Conservation (phyloP, 345 rosid species). For the Syzygium aromaticum region DNA sequence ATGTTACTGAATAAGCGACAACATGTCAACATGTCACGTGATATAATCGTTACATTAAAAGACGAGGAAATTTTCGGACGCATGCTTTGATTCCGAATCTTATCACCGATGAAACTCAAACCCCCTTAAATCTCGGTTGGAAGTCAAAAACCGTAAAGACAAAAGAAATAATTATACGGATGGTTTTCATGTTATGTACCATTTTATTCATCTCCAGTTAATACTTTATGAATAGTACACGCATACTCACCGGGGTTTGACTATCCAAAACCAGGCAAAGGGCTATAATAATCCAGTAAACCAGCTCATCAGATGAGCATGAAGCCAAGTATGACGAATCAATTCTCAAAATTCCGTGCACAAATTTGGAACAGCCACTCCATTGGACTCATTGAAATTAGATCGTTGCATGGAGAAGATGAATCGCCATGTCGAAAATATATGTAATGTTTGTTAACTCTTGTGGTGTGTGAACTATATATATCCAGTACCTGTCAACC, state of each 20-base stretch:
- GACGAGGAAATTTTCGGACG: no score
- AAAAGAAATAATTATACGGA: not conserved
- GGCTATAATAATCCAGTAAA: not conserved
- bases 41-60: no score
- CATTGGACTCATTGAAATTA: not conserved
- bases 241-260: not conserved
- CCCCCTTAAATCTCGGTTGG: not conserved
- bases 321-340: not conserved
- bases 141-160: not conserved
- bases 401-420: not conserved
- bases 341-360: not conserved
- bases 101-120: no score
- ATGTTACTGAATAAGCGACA: not conserved
- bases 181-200: not conserved
- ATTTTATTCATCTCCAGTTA: no score
- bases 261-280: not conserved
- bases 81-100: not conserved
- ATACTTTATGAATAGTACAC: not conserved
- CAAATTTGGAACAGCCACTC: not conserved
- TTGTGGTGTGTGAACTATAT: not conserved
- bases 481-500: not conserved
- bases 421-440: not conserved
- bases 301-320: not conserved
- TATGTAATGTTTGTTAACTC: not conserved
- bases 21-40: not conserved